Evolutionary conservation across 768 basidiomycete genomes (phyloP), one percentile per base, ranked within the genome.

Genomic region (Tephrocybe sp.): DNA sequence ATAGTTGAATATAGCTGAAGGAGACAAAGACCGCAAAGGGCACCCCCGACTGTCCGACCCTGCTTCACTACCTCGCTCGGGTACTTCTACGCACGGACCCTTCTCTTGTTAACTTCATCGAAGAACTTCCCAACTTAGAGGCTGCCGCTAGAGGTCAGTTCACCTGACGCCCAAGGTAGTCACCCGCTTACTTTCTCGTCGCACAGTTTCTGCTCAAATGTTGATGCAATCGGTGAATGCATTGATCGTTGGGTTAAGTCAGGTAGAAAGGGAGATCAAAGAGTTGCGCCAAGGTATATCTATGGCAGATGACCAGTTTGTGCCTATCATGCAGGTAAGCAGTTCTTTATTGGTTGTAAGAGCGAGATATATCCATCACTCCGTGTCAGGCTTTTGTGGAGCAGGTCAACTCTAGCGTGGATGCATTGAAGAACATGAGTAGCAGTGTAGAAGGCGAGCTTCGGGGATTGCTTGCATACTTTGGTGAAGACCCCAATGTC

Each of bases 51-150:
- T 95, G 91, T 57, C 92, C 93, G 0, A 96, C 92, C 0, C 71
- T 98, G n/a, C 74, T 97, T 11, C 94, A 96, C 65, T 96, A 92
- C 62, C 65, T 96, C n/a, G 91, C 89, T 11, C 78, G 80, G 41
- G 77, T 89, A 5, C 73, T 96, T 13, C 60, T 89, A 50, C 78
- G 84, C 26, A 77, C 76, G 5, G 84, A 94, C 61, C 78, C 87
- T 0, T 70, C 75, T 0, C 64, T 91, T 11, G 69, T 87, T 4
- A 74, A 75, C 14, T 95, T 94, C 65, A 77, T 89, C 4, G 85
- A 91, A 20, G 93, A 95, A 11, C 68, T 91, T 59, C 85, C 90
- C 1, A 84, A 82, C 62, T 58, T 97, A 2, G 91, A 94, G 63
- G 81, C 89, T 3, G 93, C 91, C 9, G 87, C 91, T 17, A 78